These are phyloP conservation scores for Candida silvatica DNA, from an alignment of 805 yeast genomes.

Conservation along the genomic window DNA sequence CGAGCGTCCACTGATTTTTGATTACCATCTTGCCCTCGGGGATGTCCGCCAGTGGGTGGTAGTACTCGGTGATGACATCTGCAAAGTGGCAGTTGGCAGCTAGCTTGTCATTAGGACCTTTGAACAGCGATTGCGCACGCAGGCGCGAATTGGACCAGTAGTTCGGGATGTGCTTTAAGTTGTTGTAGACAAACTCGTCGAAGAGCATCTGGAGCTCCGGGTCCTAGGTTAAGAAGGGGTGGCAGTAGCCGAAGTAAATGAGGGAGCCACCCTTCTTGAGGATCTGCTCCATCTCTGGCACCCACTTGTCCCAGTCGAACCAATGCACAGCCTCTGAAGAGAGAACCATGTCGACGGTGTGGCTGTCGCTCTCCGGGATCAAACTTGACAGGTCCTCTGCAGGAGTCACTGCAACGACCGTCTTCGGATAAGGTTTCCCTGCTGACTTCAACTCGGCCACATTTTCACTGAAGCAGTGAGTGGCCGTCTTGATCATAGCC, in stretches of 20 bases:
- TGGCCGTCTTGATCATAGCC: slow-evolving; percentile 37
- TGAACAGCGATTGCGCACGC: no score
- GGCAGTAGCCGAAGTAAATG: slow-evolving; percentile 75
- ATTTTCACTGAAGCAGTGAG: slow-evolving; percentile 5
- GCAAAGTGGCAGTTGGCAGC: slow-evolving; percentile 26
- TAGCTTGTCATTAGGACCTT: slow-evolving; percentile 26
- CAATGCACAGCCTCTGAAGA: slow-evolving; percentile 90
- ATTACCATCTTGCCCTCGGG: slow-evolving; percentile 21
- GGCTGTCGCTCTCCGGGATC: slow-evolving; percentile 12
- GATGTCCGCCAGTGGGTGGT: slow-evolving; percentile 15
- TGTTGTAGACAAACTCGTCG: slow-evolving; percentile 31
- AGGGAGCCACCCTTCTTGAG: slow-evolving; percentile 38
- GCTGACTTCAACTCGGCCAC: slow-evolving; percentile 1
- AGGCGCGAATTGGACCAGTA: slow-evolving; percentile 56
- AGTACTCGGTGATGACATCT: slow-evolving; percentile 24
- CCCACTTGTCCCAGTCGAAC: slow-evolving; percentile 33
- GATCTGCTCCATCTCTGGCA: slow-evolving; percentile 25
- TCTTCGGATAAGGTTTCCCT: slow-evolving; percentile 1
- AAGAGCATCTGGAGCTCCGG: slow-evolving; percentile 51
- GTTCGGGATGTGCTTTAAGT: slow-evolving; percentile 43
- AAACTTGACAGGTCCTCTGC: slow-evolving; percentile 17
- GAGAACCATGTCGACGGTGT: slow-evolving; percentile 53
- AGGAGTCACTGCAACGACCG: slow-evolving; percentile 10
- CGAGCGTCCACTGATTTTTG: slow-evolving; percentile 32
- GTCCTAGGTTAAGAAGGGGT: slow-evolving; percentile 45